These are phyloP conservation scores for Agarophyton chilense DNA, from an alignment of 23 red algal genomes.

Conservation along the genomic window DNA sequence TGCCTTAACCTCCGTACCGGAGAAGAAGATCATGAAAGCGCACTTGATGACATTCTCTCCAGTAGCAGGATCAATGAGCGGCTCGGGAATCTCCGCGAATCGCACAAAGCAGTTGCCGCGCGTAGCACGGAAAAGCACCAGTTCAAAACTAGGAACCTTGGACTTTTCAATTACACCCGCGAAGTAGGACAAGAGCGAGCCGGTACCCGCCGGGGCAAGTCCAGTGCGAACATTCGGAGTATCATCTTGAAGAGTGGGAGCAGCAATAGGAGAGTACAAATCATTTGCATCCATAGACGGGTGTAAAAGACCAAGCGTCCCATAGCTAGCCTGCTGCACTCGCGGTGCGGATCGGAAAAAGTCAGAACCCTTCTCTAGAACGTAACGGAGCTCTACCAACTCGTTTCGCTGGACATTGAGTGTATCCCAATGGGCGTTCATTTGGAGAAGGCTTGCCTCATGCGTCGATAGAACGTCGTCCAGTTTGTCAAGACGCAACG, in stretches of 20 bases:
- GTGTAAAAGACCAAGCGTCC: conserved; percentile 37
- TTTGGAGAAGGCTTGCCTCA: conserved; percentile 76
- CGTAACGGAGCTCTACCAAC: conserved; percentile 78
- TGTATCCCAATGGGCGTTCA: conserved; percentile 84
- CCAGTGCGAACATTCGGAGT: conserved; percentile 1
- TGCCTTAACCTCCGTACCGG: conserved; percentile 70
- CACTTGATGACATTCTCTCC: conserved; percentile 73
- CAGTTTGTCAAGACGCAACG: conserved; percentile 79
- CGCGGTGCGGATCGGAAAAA: conserved; percentile 69
- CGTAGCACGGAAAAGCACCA: conserved; percentile 90
- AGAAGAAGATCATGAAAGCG: conserved; percentile 94
- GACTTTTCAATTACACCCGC: conserved; percentile 61
- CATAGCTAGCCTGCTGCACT: conserved; percentile 43
- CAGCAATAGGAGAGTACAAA: conserved; percentile 23
- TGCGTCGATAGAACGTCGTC: conserved; percentile 64
- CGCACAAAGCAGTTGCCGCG: conserved; percentile 88
- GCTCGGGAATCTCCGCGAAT: conserved; percentile 67
- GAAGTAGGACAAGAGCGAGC: conserved; percentile 52
- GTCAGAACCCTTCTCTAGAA: conserved; percentile 76
- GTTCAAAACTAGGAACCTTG: conserved; percentile 66
- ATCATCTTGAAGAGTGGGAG: conserved; percentile 24
- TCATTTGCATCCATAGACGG: conserved; percentile 30
- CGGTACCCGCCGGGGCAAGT: conserved; percentile 1
- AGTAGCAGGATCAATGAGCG: conserved; percentile 47
- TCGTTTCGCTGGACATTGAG: conserved; percentile 66